Conservation (phyloP, 2,329 filamentous ascomycete species). For the Atkinsonella texensis region DNA sequence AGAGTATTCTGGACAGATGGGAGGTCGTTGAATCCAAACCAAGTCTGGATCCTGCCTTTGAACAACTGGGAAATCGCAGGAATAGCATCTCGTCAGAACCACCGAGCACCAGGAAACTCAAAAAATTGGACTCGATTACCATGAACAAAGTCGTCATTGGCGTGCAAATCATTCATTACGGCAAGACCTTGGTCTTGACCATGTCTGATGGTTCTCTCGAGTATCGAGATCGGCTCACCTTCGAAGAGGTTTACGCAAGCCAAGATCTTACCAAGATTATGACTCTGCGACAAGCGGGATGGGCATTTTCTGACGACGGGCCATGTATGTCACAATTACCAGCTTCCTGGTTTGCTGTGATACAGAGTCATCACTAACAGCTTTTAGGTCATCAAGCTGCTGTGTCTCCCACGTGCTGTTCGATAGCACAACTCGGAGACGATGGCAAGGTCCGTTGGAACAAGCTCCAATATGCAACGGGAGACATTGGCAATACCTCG, state of each 20-base stretch:
- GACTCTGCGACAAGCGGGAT: conserved; percentile 66
- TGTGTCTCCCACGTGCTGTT: conserved; percentile 48
- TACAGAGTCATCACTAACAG: conserved; percentile 7
- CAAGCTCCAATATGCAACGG: conserved; percentile 36
- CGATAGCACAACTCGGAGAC: conserved; percentile 44
- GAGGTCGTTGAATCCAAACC: conserved; percentile 60
- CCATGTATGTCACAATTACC: conserved; percentile 40
- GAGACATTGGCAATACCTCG: conserved; percentile 34
- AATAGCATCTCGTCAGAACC: conserved; percentile 32
- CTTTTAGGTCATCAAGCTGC: conserved; percentile 43
- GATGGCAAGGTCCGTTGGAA: conserved; percentile 49
- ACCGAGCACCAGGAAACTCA: conserved; percentile 32
- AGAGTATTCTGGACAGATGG: conserved; percentile 75
- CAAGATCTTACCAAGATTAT: conserved; percentile 53
- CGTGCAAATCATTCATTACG: conserved; percentile 55
- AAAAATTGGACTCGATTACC: conserved; percentile 55
- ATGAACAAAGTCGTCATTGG: conserved; percentile 60
- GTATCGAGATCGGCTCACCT: conserved; percentile 63
- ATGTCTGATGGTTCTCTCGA: conserved; percentile 74
- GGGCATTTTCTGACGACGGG: conserved; percentile 53
- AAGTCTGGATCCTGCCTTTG: conserved; percentile 61
- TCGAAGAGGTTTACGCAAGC: conserved; percentile 55
- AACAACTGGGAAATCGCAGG: conserved; percentile 56
- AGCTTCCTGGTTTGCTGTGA: neutral
- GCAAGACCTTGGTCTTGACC: conserved; percentile 58